Base-by-base conservation (phyloP, 2,329 filamentous ascomycete species). In the Talaromyces funiculosus region DNA sequence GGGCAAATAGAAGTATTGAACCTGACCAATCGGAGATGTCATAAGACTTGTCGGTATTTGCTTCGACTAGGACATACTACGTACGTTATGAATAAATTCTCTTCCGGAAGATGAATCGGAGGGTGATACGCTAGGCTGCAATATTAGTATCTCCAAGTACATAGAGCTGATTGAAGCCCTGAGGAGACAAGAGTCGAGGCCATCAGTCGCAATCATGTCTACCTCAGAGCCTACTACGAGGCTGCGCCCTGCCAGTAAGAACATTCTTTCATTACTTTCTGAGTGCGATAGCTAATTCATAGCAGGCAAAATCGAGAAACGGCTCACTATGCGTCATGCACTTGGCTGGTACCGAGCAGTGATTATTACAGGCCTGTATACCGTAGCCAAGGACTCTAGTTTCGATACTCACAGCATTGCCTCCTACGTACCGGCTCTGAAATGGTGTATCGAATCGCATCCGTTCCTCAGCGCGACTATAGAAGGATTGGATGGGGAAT, bases 401-500 rank as follows among this genome's bases (percentile, higher is more conserved):
- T 57, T 57, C 40, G 38, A 57, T n/a, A 42, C 54, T 45, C n/a
- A 8, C 38, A 57, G 29, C 26, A 35, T 57, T 26, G 2, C 18
- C 18, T 64, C 69, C 14, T 72, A 73, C 56, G 67, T 74, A 10
- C 54, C 58, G 1, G 67, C 73, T 6, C 53, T 81, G 54, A 70
- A 68, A 57, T 62, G 66, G 12, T 81, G 79, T 62, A 66, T 81
- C 18, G 57, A 67, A 12, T 54, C 69, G 14, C 73, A 78, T 60
- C 70, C 78, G 3, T 73, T 73, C 24, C 67, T 81, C 4, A 67
- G 67, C 37, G 71, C 75, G 22, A 64, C 73, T 4, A 67, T 80
- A 10, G 65, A 68, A 4, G 70, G 74, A 57, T 67, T 66, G 10
- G 64, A 75, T 20, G 76, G 72, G 3, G 73, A 79, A 53, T 71